Percentiles rank a stretch among this genome's conserved stretches.
phyloP scores from a whole-genome alignment of 2,329 filamentous ascomycete species.

The Polychaeton citri region DNA sequence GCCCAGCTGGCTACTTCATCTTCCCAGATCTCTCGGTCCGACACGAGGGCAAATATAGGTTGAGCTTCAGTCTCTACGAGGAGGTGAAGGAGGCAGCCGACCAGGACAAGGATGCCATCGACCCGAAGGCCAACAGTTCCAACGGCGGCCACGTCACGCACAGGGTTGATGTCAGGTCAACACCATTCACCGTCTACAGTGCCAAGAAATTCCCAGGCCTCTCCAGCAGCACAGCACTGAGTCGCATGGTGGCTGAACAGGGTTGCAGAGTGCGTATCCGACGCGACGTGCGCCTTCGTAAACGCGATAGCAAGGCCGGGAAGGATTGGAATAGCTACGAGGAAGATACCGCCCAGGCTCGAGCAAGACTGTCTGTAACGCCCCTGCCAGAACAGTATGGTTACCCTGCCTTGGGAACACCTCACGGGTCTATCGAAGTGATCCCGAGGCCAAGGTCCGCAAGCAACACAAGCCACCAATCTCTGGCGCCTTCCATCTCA shows the following conservation, averaged over 20 bases:
- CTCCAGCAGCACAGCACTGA: conserved; percentile 76
- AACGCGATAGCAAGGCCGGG: conserved; percentile 57
- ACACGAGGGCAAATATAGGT: conserved; percentile 83
- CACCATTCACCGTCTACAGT: conserved; percentile 78
- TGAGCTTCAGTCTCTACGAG: conserved; percentile 88
- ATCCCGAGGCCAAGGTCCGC: conserved; percentile 23
- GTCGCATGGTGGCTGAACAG: conserved; percentile 86
- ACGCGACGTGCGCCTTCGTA: conserved; percentile 84
- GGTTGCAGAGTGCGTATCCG: conserved; percentile 92
- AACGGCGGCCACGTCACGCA: conserved; percentile 57
- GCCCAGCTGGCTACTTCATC: conserved; percentile 77
- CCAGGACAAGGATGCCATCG: conserved; percentile 42
- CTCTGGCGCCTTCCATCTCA: conserved; percentile 13
- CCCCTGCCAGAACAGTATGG: conserved; percentile 12
- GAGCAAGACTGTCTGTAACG: conserved; percentile 29
- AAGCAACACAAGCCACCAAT: conserved; percentile 24
- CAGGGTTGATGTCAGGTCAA: conserved; percentile 79
- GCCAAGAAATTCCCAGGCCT: conserved; percentile 98
- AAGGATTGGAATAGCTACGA: conserved; percentile 55
- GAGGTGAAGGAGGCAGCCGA: conserved; percentile 79
- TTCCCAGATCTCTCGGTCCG: conserved; percentile 94
- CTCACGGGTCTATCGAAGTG: conserved; percentile 20
- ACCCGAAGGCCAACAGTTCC: conserved; percentile 25
- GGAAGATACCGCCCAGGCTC: conserved; percentile 36
- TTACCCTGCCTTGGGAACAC: conserved; percentile 9